Percentiles rank a stretch among this genome's conserved stretches.
These are phyloP conservation scores for Syzygium aromaticum DNA, from an alignment of 345 rosid species.

Conservation along the genomic window DNA sequence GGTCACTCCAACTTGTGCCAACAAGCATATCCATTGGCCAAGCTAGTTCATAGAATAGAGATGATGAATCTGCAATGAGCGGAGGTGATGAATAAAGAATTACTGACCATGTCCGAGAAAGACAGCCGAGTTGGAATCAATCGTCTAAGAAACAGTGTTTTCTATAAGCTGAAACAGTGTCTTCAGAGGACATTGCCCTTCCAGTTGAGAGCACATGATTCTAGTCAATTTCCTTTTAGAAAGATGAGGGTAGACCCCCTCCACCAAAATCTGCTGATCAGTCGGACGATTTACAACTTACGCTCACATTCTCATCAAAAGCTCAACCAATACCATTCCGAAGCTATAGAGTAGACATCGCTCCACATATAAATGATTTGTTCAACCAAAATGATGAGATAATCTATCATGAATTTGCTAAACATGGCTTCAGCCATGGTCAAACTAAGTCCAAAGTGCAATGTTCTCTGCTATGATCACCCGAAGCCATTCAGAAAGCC, in stretches of 20 bases:
- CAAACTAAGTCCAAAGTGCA: too few species aligned
- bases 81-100: background rate
- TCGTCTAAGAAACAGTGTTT: background rate
- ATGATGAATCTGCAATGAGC: background rate
- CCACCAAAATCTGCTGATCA: background rate
- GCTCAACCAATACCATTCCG: conserved; percentile 2
- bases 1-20: too few species aligned
- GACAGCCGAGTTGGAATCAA: background rate
- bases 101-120: background rate
- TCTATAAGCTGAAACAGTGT: background rate
- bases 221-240: conserved; percentile 4
- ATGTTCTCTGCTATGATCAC: too few species aligned
- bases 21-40: background rate
- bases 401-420: too few species aligned
- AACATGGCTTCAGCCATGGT: too few species aligned
- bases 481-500: too few species aligned
- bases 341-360: background rate
- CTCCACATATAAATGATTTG: background rate
- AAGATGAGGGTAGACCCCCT: background rate
- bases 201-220: background rate
- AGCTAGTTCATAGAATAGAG: background rate
- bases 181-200: background rate
- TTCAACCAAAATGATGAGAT: too few species aligned
- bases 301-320: background rate
- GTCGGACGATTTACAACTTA: background rate